Conservation (phyloP, 495 filamentous ascomycete genomes). For the Penicillium psychrofluorescens region DNA sequence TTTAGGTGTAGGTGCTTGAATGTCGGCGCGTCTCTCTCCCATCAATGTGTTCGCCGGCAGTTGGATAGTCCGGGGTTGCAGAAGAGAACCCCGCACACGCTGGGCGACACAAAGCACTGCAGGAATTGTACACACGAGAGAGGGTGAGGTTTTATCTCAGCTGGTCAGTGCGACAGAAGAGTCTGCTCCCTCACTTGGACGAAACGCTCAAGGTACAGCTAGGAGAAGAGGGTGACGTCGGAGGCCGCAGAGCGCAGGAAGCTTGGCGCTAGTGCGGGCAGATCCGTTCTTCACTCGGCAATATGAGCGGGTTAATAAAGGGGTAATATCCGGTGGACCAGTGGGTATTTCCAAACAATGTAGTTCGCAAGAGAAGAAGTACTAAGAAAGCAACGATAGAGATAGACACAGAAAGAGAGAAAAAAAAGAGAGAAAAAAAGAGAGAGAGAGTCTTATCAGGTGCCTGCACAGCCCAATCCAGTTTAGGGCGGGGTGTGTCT, state of each 20-base stretch:
- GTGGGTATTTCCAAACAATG: no score
- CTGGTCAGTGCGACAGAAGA: no score
- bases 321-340: no score
- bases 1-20: not conserved
- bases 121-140: not conserved
- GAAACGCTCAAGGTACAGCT: not conserved
- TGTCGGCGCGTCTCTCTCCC: not conserved
- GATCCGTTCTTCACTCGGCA: no score
- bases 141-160: not conserved
- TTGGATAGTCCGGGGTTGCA: no score
- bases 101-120: slow-evolving; percentile 1
- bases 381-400: not conserved
- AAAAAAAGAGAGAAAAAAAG: not conserved
- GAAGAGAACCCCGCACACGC: slow-evolving; percentile 14
- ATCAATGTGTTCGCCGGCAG: no score
- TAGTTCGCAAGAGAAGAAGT: not conserved
- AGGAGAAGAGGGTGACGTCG: slow-evolving; percentile 13
- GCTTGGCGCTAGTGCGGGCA: slow-evolving; percentile 5
- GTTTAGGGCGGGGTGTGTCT: slow-evolving; percentile 26
- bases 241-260: slow-evolving; percentile 4
- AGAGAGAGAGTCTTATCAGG: slow-evolving; percentile 4
- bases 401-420: not conserved
- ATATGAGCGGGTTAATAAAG: no score
- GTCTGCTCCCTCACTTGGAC: no score
- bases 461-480: slow-evolving; percentile 17